Base-by-base conservation (phyloP, 2,329 filamentous ascomycete genomes). In the Colletotrichum sidae region DNA sequence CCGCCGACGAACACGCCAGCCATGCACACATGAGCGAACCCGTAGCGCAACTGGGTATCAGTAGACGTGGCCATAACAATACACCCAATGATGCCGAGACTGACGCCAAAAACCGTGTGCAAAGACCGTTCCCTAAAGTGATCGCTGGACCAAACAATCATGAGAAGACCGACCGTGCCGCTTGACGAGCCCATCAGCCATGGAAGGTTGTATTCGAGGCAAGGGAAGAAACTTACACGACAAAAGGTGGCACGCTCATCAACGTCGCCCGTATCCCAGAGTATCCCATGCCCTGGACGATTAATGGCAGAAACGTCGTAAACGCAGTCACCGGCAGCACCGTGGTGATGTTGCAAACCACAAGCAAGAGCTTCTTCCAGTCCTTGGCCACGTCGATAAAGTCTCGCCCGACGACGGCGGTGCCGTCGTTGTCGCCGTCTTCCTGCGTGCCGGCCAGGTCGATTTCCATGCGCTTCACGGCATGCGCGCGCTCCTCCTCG, bases 1-100 rank as follows among this genome's bases (percentile, higher is more conserved):
- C 79, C 82, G 0, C 84, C 82, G 42, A 86, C 80, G 64, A 83
- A 86, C 2, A 71, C 66, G 37, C 70, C 70, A 2, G 69, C 41
- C 58, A 71, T 69, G 60, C 70, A 71, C 2, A 71, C 69, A 46
- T 71, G 65, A 7, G 68, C 62, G 25, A 71, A 71, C 1, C 68
- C 70, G 61, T 71, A 71, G 10, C 70, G 69, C 5, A 71, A 61
- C 12, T 67, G 42, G 10, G 60, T 67, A 33, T 69, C 42, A 7
- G 56, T 58, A 12, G 69, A 70, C 7, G 68, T 55, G 0, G 68
- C 68, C 70, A 71, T 71, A 38, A 70, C 69, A 35, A 70, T 60
- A 33, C 68, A 69, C 1, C 69, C 69, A 12, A 70, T 25, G 1
- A 71, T 49, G 2, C 70, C 70, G 11, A 71, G 46, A 10, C 45